These are phyloP conservation scores for Pleurotus cornucopiae DNA, from an alignment of 768 basidiomycete species.

Conservation along the genomic window DNA sequence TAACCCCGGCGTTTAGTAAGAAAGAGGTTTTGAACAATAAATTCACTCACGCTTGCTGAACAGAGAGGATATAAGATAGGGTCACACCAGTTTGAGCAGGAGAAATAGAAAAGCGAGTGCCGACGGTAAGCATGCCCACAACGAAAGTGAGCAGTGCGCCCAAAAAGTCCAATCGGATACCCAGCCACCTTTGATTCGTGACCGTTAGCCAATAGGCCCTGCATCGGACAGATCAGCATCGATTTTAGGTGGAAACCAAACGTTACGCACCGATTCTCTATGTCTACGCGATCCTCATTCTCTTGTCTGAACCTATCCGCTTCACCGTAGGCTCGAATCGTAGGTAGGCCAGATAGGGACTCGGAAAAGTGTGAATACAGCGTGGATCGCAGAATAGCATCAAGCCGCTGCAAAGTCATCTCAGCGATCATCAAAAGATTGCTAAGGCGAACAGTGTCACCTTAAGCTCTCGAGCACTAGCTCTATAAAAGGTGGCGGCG, in stretches of 20 bases:
- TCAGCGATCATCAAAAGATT: not conserved
- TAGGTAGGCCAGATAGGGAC: constrained; percentile 79
- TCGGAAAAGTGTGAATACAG: constrained; percentile 94
- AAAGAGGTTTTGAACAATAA: not conserved
- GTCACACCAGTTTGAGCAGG: constrained; percentile 76
- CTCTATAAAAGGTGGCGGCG: constrained; percentile 72
- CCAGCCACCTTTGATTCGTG: constrained; percentile 88
- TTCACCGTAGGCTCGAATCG: constrained; percentile 87
- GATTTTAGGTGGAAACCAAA: not conserved
- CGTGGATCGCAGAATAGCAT: constrained; percentile 81
- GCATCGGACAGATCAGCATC: not conserved
- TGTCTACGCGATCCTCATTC: constrained; percentile 71
- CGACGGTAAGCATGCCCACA: constrained; percentile 78
- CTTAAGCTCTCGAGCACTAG: constrained; percentile 75
- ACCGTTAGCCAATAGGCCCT: constrained; percentile 87
- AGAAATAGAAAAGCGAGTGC: constrained; percentile 66
- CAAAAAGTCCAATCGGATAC: constrained; percentile 84
- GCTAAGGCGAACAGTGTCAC: constrained; percentile 22
- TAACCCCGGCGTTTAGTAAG: constrained; percentile 17
- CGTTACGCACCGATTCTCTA: constrained; percentile 67
- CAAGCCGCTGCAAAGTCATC: constrained; percentile 44
- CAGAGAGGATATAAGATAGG: constrained; percentile 74
- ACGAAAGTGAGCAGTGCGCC: constrained; percentile 68
- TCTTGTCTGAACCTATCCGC: constrained; percentile 68
- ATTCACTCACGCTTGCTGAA: constrained; percentile 58